Evolutionary conservation across 441 rosid genomes (phyloP).

Genomic region (Syzygium malaccense): DNA sequence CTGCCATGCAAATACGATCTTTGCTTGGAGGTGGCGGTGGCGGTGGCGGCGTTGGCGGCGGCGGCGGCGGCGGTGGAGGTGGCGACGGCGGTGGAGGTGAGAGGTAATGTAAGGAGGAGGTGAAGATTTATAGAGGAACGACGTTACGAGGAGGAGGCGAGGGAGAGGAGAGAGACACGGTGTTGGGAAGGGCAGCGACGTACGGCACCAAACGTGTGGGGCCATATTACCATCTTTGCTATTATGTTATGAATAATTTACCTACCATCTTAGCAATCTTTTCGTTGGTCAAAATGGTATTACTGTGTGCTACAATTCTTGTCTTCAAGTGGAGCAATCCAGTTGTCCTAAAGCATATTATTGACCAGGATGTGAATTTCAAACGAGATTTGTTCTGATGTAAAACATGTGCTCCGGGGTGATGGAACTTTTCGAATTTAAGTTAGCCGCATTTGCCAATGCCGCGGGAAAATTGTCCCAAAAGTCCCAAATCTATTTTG

Average conservation of each 20-base stretch:
- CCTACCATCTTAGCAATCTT: neutral
- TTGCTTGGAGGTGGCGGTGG: neutral
- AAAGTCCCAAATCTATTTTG: neutral
- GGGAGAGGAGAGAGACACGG: neutral
- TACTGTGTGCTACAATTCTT: neutral
- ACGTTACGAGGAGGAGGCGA: neutral
- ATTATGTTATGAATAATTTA: neutral
- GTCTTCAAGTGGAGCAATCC: neutral
- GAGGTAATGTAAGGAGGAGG: neutral
- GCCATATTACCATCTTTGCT: neutral
- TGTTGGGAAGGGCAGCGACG: neutral
- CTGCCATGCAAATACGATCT: slow-evolving; percentile 52
- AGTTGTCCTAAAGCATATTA: neutral
- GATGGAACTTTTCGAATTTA: neutral
- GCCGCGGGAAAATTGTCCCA: neutral
- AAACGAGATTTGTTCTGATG: neutral
- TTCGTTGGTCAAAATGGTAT: neutral
- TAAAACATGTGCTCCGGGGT: neutral
- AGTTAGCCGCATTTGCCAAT: too few species aligned
- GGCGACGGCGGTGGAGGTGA: neutral
- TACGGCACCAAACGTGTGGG: neutral
- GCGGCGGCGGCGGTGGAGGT: neutral
- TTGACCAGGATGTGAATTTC: neutral
- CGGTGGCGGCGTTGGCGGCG: neutral
- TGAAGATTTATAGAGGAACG: neutral